phyloP scores from a whole-genome alignment of 129 eudicot genomes.

The Ambrosia trifida region DNA sequence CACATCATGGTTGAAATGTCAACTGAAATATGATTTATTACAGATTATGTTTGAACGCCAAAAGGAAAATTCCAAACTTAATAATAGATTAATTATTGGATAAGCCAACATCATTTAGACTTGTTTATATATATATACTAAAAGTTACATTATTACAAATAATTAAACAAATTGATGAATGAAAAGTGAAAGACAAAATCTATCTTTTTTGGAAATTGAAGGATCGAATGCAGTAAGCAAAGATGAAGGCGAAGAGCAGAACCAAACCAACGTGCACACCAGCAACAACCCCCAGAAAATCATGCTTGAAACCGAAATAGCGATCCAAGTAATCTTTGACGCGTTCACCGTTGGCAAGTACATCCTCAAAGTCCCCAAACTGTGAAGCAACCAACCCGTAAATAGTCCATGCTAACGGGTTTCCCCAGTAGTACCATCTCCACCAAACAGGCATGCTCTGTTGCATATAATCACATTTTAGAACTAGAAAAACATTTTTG shows the following conservation, averaged over 20 bases:
- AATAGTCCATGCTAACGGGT: conserved; percentile 51
- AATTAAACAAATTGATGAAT: too few species aligned
- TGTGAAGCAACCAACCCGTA: conserved; percentile 52
- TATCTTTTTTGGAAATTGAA: conserved; percentile 49
- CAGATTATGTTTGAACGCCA: not conserved
- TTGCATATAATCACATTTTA: not conserved
- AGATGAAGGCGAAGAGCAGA: conserved; percentile 34
- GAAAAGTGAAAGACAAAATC: not conserved
- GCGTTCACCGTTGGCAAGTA: conserved; percentile 9
- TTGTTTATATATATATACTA: not conserved
- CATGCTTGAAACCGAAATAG: conserved; percentile 31
- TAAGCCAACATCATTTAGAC: not conserved
- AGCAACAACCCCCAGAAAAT: conserved; percentile 37
- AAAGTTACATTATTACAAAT: not conserved
- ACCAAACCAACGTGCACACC: conserved; percentile 32
- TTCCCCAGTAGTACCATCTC: conserved; percentile 51
- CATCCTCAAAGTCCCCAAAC: conserved; percentile 33
- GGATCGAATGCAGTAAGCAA: conserved; percentile 40
- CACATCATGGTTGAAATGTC: conserved; percentile 10
- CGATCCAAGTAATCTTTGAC: conserved; percentile 35
- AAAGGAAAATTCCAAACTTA: not conserved
- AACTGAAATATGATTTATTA: not conserved
- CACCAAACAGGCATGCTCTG: conserved; percentile 56
- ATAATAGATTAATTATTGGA: not conserved
- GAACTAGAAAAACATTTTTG: not conserved